Percentiles rank a stretch among this genome's conserved stretches.
Conservation (phyloP, 257 asterid genomes). For the Cynanchum wilfordii region DNA sequence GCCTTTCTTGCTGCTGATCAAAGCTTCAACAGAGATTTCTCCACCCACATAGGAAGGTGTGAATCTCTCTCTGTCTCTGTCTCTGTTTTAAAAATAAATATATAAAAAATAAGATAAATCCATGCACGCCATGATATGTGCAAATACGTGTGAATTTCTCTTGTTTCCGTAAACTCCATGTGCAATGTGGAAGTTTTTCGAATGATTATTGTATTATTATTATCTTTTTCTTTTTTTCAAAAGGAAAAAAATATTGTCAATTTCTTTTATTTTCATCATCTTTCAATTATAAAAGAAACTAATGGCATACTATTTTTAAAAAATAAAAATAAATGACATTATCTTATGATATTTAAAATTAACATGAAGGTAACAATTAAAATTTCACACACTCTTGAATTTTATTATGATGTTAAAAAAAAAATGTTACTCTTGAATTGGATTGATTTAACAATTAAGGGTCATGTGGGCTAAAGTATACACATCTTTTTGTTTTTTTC, state of each 20-base stretch:
- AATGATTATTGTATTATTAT: background rate
- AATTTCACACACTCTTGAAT: no score
- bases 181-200: background rate
- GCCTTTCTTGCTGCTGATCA: background rate
- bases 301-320: no score
- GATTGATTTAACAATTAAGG: background rate
- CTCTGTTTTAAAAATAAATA: background rate
- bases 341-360: no score
- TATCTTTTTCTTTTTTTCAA: no score
- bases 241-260: no score
- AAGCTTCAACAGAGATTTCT: slow-evolving; percentile 1
- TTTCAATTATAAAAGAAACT: no score
- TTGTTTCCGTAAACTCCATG: background rate
- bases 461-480: background rate
- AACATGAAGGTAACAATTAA: no score
- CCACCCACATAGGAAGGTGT: slow-evolving; percentile 11
- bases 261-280: no score
- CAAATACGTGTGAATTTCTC: no score
- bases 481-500: background rate
- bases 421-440: no score
- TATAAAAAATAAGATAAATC: background rate
- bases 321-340: no score
- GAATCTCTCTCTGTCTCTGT: background rate
- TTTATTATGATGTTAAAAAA: no score
- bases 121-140: background rate